Base-by-base conservation (phyloP, 345 rosid genomes). In the Noccaea bulbosa region DNA sequence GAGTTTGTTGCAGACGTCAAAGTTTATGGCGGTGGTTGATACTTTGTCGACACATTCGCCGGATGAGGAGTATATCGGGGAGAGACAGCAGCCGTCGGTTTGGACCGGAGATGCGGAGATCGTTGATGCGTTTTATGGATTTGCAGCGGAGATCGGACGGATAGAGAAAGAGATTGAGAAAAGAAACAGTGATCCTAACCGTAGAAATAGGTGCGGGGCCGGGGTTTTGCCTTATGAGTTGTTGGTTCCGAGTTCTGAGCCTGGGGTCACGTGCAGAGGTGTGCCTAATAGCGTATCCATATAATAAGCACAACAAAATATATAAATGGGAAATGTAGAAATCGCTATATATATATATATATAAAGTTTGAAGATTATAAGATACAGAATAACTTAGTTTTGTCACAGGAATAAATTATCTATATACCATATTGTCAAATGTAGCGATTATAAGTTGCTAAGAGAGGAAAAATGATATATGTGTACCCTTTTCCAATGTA, bases 211-310 rank as follows among this genome's bases (percentile, higher is more conserved):
- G 51, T 95, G 98, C 8, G 99, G 98, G 5, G 99, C 99, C 0
- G 99, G 99, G 3, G 98, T 95, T 59, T 73, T 95, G 57, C 97
- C 99, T 0, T 95, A 95, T 17, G 99, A 95, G 82, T 67, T 95
- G 35, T 85, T 95, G 11, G 86, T 84, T 17, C 98, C 99, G 0
- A 92, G 86, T 74, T 95, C 99, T 11, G 97, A 72, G 3, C 96
- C 99, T 0, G 99, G 99, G 0, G 99, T 92, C 27, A 95, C 99
- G 5, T 95, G 98, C 63, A 81, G 96, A 78, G 99, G 99, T 2
- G 89, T 95, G 10, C 99, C 99, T 9, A 95, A 95, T 65, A 95
- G 99, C 55, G 89, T 92, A 5, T 88, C 99, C 0, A 94, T 94
- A 55, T 94, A 79, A 88, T 27, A 2, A 27, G 30, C 2, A 3